These are phyloP conservation scores for Schoenoplectus tabernaemontani DNA, from an alignment of 202 grass and related monocot species.

Conservation along the genomic window DNA sequence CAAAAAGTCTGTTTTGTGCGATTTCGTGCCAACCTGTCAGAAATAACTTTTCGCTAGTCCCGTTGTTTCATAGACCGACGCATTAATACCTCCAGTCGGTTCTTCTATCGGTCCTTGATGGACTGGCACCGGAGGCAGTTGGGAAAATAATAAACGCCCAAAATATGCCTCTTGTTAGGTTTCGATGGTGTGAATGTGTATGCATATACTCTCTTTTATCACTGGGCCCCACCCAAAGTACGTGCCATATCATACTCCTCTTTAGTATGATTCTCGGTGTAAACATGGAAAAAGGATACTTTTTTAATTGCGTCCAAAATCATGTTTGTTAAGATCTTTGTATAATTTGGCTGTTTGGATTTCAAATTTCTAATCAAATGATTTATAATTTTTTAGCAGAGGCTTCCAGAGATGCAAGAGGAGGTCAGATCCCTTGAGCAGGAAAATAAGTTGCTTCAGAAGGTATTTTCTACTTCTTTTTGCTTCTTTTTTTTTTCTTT, in stretches of 20 bases:
- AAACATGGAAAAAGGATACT: background rate
- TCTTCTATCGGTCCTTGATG: background rate
- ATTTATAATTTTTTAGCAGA: conserved; percentile 9
- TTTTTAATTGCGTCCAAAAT: background rate
- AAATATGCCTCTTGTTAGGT: conserved; percentile 2
- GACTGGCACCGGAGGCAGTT: background rate
- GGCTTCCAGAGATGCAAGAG: conserved; percentile 28
- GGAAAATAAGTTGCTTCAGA: conserved; percentile 23
- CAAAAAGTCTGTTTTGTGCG: background rate
- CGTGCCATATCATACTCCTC: no score
- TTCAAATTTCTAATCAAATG: no score
- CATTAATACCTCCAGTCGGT: background rate
- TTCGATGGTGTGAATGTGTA: background rate
- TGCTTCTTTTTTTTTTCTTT: background rate
- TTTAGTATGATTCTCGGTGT: background rate
- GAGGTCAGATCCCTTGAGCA: conserved; percentile 15
- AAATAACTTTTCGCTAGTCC: background rate
- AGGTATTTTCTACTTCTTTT: background rate
- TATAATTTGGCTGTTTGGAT: background rate
- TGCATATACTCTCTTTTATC: background rate
- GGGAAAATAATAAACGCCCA: conserved; percentile 13
- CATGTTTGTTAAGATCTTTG: background rate
- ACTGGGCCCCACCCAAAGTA: background rate
- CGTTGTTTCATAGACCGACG: background rate
- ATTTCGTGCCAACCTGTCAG: conserved; percentile 2